Conservation (phyloP, 768 basidiomycete species). For the Rhizopogon roseolus region DNA sequence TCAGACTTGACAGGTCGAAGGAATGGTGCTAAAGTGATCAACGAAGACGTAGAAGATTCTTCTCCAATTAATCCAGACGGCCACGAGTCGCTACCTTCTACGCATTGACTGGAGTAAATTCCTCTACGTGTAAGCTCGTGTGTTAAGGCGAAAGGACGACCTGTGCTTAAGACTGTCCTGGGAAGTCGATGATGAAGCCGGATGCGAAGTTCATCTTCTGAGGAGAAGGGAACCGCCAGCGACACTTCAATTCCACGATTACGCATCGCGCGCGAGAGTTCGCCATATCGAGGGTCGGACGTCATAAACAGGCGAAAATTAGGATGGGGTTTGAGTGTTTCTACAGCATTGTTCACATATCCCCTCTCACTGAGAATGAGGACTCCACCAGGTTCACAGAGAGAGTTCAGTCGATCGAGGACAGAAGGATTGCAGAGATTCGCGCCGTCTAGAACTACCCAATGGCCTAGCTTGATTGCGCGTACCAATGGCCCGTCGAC, state of each 20-base stretch:
- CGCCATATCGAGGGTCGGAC: constrained; percentile 86
- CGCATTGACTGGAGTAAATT: constrained; percentile 3
- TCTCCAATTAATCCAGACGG: constrained; percentile 44
- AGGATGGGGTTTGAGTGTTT: constrained; percentile 76
- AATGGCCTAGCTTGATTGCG: constrained; percentile 83
- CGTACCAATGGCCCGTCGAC: constrained; percentile 86
- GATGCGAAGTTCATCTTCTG: constrained; percentile 45
- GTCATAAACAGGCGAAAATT: constrained; percentile 93
- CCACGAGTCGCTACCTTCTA: constrained; percentile 1
- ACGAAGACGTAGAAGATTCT: constrained; percentile 38
- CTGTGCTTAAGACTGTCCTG: constrained; percentile 2
- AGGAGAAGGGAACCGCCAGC: constrained; percentile 31
- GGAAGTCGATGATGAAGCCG: constrained; percentile 50
- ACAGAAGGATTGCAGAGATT: constrained; percentile 96
- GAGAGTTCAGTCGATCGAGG: constrained; percentile 91
- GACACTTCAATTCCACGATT: constrained; percentile 91
- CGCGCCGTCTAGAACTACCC: constrained; percentile 89
- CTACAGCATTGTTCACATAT: constrained; percentile 68
- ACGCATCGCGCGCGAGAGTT: constrained; percentile 96
- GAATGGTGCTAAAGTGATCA: constrained; percentile 37
- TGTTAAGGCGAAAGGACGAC: constrained; percentile 5
- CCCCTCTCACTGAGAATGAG: constrained; percentile 90
- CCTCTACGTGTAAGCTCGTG: constrained; percentile 24
- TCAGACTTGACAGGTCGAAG: constrained; percentile 10
- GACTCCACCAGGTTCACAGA: constrained; percentile 83